Base-by-base conservation (phyloP, 2,329 filamentous ascomycete species). In the Monilinia fructicola region DNA sequence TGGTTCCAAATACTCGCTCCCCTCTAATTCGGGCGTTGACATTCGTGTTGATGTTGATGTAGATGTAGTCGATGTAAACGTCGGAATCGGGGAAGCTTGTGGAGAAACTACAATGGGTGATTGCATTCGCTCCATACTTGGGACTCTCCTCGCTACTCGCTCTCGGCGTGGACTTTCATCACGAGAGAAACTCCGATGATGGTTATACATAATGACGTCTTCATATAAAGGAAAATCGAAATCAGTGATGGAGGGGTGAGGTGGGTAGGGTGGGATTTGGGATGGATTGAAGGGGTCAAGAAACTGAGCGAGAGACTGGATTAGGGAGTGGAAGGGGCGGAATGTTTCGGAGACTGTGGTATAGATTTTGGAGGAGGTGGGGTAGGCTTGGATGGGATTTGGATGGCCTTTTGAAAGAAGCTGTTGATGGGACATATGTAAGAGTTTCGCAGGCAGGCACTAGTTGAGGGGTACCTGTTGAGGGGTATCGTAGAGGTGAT, bases 1-100 rank as follows among this genome's bases (percentile, higher is more conserved):
- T 12, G 44, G 44, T 16, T 62, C 59, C 16, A 62, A 18, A 12
- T 16, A 62, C 48, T 62, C 59, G 18, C 59, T 62, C 1, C 59
- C 59, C 21, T 7, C 59, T 10, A 62, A 7, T 28, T 54, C 59
- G 16, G 35, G n/a, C 0, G 46, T 38, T 11, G 59, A 62, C 59
- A 62, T 62, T 4, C 21, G 4, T 23, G 2, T 31, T 3, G 26
- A 53, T 31, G 44, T n/a, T 5, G 23, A 28, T 53, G 4, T 7
- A 54, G 52, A 54, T 35, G 40, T 44, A 1, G 21, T 48, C 26
- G 26, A 23, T 16, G 40, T 14, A 9, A 42, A 23, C 14, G 11
- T 5, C 3, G 14, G 26, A 28, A 7, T 38, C 48, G 21, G 42
- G 18, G 46, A 48, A 48, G 9, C 1, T 46, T 18, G 44, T 46